These are phyloP conservation scores for Cystobasidiaceae sp. DNA, from an alignment of 1,284 basidiomycete genomes.

Conservation along the genomic window DNA sequence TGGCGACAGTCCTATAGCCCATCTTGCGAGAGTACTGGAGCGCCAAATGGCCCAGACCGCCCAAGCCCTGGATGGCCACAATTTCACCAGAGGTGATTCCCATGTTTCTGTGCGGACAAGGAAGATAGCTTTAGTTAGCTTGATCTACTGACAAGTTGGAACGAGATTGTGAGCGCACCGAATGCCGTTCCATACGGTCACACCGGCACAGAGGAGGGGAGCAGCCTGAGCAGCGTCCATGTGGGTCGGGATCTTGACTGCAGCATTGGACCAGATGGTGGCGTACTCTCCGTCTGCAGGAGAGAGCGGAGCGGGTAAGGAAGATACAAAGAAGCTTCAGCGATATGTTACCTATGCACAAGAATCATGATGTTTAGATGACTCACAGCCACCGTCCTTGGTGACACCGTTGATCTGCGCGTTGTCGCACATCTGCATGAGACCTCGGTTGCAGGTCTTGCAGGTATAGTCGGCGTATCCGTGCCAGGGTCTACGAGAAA, in stretches of 20 bases:
- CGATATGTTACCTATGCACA: no score
- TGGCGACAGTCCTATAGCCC: constrained; percentile 47
- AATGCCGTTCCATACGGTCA: constrained; percentile 47
- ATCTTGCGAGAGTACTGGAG: constrained; percentile 46
- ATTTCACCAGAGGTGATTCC: constrained; percentile 41
- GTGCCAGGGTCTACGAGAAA: constrained; percentile 28
- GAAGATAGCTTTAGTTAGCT: no score
- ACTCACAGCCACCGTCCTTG: constrained; percentile 45
- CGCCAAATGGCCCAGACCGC: constrained; percentile 35
- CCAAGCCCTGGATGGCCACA: constrained; percentile 49
- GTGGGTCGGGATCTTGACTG: constrained; percentile 45
- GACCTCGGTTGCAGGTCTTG: constrained; percentile 39
- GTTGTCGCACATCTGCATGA: constrained; percentile 41
- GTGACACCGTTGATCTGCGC: constrained; percentile 44
- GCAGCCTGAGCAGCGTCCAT: constrained; percentile 48
- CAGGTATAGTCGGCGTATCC: constrained; percentile 36
- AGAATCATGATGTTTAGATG: no score
- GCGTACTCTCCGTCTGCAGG: constrained; percentile 44
- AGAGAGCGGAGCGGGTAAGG: background rate
- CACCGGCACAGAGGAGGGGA: constrained; percentile 50
- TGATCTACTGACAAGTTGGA: no score
- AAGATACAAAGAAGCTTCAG: background rate
- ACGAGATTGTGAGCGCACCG: no score
- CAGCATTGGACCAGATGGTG: constrained; percentile 46
- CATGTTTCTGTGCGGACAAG: no score